phyloP scores from a whole-genome alignment of 2,329 filamentous ascomycete species.

The Fusarium anthophilum region DNA sequence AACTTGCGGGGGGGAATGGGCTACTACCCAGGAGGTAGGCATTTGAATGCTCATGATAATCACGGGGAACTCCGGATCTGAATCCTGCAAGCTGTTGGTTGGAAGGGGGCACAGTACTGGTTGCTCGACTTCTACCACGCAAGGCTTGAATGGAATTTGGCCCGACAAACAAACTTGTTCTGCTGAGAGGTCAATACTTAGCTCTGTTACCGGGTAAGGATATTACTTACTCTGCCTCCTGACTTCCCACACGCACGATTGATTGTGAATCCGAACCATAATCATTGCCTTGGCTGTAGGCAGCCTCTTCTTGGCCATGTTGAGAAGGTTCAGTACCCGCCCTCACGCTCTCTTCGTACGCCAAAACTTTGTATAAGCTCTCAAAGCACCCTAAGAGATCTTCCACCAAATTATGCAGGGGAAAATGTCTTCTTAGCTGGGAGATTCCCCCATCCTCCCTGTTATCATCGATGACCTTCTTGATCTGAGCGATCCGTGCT shows the following conservation, averaged over 20 bases:
- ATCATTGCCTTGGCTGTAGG: conserved; percentile 32
- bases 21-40: conserved; percentile 22
- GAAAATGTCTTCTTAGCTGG: conserved; percentile 28
- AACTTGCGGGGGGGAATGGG: conserved; percentile 20
- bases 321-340: background rate
- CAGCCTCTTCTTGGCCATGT: conserved; percentile 12
- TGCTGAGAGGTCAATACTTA: conserved; percentile 10
- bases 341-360: background rate
- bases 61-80: conserved; percentile 27
- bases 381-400: conserved; percentile 33
- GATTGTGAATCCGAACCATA: conserved; percentile 39
- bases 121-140: conserved; percentile 4
- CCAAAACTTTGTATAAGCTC: conserved; percentile 19
- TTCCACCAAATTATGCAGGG: conserved; percentile 26
- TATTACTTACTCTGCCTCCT: conserved; percentile 28
- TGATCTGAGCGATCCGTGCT: conserved; percentile 34
- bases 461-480: conserved; percentile 10
- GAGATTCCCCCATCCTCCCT: conserved; percentile 11
- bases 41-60: conserved; percentile 37
- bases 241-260: conserved; percentile 31
- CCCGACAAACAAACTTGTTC: conserved; percentile 35
- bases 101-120: conserved; percentile 21
- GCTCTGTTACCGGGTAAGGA: background rate
- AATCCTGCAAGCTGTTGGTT: conserved; percentile 33
- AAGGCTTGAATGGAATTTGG: conserved; percentile 32